phyloP scores from a whole-genome alignment of 345 rosid species.

The Camelina hispida region DNA sequence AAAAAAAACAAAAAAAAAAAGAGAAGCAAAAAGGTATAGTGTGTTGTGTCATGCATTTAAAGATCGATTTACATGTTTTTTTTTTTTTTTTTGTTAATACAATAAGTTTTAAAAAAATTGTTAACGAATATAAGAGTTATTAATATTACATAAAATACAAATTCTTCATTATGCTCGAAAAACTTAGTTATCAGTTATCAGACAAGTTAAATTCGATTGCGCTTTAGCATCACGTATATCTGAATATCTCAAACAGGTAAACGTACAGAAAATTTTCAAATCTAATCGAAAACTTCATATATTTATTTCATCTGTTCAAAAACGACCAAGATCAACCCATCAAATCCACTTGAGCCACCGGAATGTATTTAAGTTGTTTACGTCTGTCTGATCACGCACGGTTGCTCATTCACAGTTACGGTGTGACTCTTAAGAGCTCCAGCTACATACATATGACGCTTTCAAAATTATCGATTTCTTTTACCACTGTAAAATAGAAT shows the following conservation, averaged over 20 bases:
- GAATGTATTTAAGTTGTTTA: neutral
- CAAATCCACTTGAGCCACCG: neutral
- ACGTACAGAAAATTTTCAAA: neutral
- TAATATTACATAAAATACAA: no score
- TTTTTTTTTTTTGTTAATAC: no score
- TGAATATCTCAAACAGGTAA: neutral
- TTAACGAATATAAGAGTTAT: neutral
- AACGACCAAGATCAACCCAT: neutral
- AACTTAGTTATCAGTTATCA: neutral
- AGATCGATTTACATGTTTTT: neutral
- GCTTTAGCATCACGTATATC: neutral
- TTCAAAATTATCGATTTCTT: neutral
- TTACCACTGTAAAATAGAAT: neutral
- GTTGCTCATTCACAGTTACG: no score
- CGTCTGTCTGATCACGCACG: neutral
- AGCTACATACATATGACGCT: neutral
- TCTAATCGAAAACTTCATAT: neutral
- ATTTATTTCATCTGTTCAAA: neutral
- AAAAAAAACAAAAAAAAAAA: neutral
- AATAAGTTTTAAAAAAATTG: neutral
- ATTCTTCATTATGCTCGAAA: neutral
- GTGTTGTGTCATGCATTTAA: slow-evolving; percentile 1
- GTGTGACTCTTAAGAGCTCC: no score
- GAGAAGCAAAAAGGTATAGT: neutral
- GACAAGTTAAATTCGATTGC: neutral